These are phyloP conservation scores for Amborella trichopoda DNA, from an alignment of 164 flowering plant species.

Conservation along the genomic window DNA sequence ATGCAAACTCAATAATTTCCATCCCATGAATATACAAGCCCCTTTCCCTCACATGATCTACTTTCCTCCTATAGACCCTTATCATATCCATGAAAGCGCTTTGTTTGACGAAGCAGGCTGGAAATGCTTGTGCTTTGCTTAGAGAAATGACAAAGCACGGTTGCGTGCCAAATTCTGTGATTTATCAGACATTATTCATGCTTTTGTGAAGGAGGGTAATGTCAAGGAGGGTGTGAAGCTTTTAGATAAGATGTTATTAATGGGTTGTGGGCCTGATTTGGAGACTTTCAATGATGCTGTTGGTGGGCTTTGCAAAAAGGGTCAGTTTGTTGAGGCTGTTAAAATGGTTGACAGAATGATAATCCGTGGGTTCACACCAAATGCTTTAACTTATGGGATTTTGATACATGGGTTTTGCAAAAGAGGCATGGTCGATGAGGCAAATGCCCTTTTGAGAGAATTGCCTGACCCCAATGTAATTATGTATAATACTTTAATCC, in stretches of 20 bases:
- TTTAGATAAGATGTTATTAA: conserved; percentile 80
- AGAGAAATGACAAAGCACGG: conserved; percentile 84
- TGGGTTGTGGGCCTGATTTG: conserved; percentile 76
- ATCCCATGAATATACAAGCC: no score
- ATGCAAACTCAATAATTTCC: no score
- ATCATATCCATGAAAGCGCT: conserved; percentile 66
- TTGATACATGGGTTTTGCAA: conserved; percentile 64
- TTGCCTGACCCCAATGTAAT: conserved; percentile 51
- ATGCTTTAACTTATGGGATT: conserved; percentile 53
- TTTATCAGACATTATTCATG: conserved; percentile 81
- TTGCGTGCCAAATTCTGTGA: conserved; percentile 73
- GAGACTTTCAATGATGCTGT: conserved; percentile 70
- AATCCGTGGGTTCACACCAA: conserved; percentile 55
- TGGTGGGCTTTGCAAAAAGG: conserved; percentile 44
- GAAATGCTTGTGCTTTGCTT: conserved; percentile 61
- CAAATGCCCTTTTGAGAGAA: conserved; percentile 43
- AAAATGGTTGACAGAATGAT: conserved; percentile 81
- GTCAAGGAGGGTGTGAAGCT: conserved; percentile 55
- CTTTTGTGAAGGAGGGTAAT: conserved; percentile 40
- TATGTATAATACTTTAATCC: conserved; percentile 55
- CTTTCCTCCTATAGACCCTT: no score
- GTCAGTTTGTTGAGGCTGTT: conserved; percentile 53
- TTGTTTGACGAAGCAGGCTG: conserved; percentile 61
- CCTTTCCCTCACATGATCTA: no score
- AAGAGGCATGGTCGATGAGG: conserved; percentile 56